Base-by-base conservation (phyloP, 2,329 filamentous ascomycete genomes). In the Botrytis hyacinthi region DNA sequence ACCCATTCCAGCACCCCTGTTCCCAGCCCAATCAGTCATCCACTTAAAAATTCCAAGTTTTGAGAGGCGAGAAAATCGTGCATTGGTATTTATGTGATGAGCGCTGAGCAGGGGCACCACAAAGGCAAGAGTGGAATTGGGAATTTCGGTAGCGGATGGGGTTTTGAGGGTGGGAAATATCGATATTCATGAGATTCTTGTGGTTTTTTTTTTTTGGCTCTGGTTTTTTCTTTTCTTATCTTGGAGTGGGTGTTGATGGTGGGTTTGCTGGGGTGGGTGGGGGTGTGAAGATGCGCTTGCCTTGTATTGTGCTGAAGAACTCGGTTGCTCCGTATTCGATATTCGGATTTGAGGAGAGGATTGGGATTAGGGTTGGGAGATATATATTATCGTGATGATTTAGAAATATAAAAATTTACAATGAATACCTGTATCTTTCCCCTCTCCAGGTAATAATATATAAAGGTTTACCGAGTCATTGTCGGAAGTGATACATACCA, bases 171-270 rank as follows among this genome's bases (percentile, higher is more conserved):
- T 40, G 26, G 22, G 60, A 18, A 62, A 37, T 62, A 62, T 62
- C 60, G 60, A 62, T 62, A 40, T 62, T 62, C 35, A n/a, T 40
- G 60, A 62, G 60, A 62, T 40, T 63, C 8, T 42, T 63, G n/a
- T 22, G 51, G 26, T 54, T 54, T n/a, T 44, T 51, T 51, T 14
- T n/a, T 35, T 35, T 35, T 35, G 35, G 35, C 6, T 35, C 6
- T 4, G 4, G 4, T 35, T 4, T 35, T 35, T 35, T n/a, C n/a
- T 51, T 12, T 48, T 26, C 48, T 51, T 51, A 51, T 51, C 48
- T n/a, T 51, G n/a, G 44, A 10, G 46, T 22, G 46, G 46, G 20
- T 48, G 46, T 46, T 46, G 46, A 48, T 51, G 48, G 26, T 51
- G 46, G 46, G 46, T 48, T 51, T n/a, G 48, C 26, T 54, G 48